Conservation (phyloP, 163 green algal genomes). For the Chlamydomonas reinhardtii region DNA sequence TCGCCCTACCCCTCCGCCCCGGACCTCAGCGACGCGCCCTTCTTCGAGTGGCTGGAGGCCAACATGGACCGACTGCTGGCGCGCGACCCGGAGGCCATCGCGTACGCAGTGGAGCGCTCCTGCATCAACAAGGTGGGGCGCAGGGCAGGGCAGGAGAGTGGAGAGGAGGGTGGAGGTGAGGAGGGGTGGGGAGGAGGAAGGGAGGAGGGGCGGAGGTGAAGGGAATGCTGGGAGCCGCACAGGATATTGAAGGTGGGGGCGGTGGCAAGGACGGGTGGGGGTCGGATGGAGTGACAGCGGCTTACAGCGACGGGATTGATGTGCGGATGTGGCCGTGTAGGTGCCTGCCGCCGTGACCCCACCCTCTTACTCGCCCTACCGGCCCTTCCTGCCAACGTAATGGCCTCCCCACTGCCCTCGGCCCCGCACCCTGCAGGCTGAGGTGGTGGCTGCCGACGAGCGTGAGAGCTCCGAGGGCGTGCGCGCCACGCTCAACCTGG, state of each 20-base stretch:
- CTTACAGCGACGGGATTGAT: no score
- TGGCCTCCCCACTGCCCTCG: no score
- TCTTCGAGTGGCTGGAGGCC: constrained; percentile 97
- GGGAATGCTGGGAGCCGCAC: no score
- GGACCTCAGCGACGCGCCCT: constrained; percentile 81
- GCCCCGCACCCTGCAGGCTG: constrained; percentile 61
- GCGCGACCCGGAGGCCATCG: constrained; percentile 82
- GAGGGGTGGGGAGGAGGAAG: background rate
- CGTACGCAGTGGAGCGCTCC: constrained; percentile 94
- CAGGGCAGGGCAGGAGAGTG: background rate
- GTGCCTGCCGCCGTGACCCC: no score
- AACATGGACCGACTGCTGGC: constrained; percentile 88
- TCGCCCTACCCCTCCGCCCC: no score
- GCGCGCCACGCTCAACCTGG: constrained; percentile 97
- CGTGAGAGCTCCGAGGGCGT: constrained; percentile 88
- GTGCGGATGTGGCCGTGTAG: no score
- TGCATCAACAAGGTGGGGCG: constrained; percentile 95
- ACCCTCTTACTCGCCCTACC: no score
- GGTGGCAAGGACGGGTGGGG: no score
- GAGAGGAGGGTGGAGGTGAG: background rate
- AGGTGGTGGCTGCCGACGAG: constrained; percentile 96
- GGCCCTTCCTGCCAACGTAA: no score
- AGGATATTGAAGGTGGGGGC: no score
- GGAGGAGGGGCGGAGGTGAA: no score
- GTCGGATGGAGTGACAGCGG: no score